Percentiles rank a stretch among this genome's conserved stretches.
These are phyloP conservation scores for Clavispora carvajalis DNA, from an alignment of 805 yeast genomes.

Conservation along the genomic window DNA sequence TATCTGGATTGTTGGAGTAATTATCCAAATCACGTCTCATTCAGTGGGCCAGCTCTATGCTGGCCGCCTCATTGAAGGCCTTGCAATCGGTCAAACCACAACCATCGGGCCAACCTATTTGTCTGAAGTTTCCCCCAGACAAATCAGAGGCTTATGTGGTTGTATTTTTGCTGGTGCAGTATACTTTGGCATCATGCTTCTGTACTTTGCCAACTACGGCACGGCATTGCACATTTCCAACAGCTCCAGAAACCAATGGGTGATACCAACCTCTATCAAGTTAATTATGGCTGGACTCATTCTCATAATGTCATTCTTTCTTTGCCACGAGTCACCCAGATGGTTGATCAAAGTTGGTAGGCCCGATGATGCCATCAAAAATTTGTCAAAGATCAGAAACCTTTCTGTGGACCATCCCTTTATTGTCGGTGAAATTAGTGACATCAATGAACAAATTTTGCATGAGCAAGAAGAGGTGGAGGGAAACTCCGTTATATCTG, in stretches of 20 bases:
- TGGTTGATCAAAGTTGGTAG: conserved; percentile 43
- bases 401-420: conserved; percentile 44
- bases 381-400: conserved; percentile 39
- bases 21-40: conserved; percentile 44
- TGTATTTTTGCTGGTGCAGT: conserved; percentile 56
- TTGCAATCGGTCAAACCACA: conserved; percentile 51
- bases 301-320: conserved; percentile 35
- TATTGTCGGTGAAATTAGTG: conserved; percentile 40
- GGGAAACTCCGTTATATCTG: conserved; percentile 12
- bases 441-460: conserved; percentile 49
- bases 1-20: conserved; percentile 35
- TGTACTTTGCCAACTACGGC: conserved; percentile 47
- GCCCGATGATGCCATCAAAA: conserved; percentile 36
- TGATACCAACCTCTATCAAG: conserved; percentile 47
- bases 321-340: conserved; percentile 47
- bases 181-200: conserved; percentile 48
- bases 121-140: conserved; percentile 52
- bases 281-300: conserved; percentile 43
- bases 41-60: conserved; percentile 48
- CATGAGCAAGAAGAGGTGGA: conserved; percentile 49
- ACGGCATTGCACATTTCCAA: conserved; percentile 41
- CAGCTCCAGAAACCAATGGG: conserved; percentile 42
- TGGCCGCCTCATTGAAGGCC: conserved; percentile 52
- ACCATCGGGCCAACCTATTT: conserved; percentile 50
- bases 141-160: conserved; percentile 47